These are phyloP conservation scores for Trichoderma koningiopsis DNA, from an alignment of 2,329 filamentous ascomycete species.

Conservation along the genomic window DNA sequence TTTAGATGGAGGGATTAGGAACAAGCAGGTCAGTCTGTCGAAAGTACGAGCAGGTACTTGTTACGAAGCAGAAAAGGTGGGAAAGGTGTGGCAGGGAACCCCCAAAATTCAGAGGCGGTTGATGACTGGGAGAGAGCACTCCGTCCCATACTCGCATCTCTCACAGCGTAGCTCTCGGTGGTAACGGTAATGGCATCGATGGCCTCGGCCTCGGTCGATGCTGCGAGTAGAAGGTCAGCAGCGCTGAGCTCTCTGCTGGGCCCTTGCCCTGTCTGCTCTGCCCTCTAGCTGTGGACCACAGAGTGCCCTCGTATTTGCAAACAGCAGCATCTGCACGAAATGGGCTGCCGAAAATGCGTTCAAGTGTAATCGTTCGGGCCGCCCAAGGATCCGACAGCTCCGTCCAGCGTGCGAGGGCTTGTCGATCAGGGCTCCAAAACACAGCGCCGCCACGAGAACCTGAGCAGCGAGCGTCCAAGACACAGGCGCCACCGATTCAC, in stretches of 20 bases:
- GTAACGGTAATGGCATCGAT: background rate
- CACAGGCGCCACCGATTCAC: conserved; percentile 10
- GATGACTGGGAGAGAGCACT: background rate
- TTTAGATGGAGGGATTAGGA: conserved; percentile 22
- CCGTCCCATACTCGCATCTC: background rate
- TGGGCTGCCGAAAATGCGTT: background rate
- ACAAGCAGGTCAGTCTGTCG: background rate
- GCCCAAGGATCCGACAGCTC: conserved; percentile 20
- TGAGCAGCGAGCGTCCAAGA: background rate
- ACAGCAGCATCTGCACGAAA: conserved; percentile 6
- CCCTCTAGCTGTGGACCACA: background rate
- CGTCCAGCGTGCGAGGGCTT: conserved; percentile 13
- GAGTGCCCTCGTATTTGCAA: background rate
- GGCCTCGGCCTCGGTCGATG: background rate
- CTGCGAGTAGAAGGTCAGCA: conserved; percentile 11
- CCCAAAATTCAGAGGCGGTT: conserved; percentile 7
- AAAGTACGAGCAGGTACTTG: background rate
- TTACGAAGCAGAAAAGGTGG: background rate
- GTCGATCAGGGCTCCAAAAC: conserved; percentile 14
- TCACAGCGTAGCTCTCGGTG: background rate
- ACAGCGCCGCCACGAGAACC: conserved; percentile 9
- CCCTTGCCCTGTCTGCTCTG: background rate
- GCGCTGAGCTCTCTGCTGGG: conserved; percentile 1
- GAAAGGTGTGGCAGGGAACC: conserved; percentile 17
- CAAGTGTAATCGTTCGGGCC: background rate